These are phyloP conservation scores for Saitozyma sp. DNA, from an alignment of 768 basidiomycete genomes.

Conservation along the genomic window DNA sequence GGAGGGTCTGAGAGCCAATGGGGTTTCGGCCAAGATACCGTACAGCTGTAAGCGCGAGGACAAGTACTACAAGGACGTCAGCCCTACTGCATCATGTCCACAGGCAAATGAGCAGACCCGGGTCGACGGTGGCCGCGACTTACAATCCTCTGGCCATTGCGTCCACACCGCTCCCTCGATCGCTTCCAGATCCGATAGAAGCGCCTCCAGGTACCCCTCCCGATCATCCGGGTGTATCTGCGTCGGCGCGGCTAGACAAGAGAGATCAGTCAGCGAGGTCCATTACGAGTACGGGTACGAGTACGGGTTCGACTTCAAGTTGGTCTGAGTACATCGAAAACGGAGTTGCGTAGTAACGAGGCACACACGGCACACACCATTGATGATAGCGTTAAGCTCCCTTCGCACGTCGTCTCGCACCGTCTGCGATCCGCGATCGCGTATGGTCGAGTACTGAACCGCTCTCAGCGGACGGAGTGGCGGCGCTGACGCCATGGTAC, in stretches of 20 bases:
- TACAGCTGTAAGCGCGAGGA: conserved; percentile 67
- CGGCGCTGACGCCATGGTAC: too few relatives aligned
- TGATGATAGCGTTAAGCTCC: too few relatives aligned
- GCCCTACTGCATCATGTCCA: too few relatives aligned
- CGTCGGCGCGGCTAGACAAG: conserved; percentile 56
- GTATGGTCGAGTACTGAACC: too few relatives aligned
- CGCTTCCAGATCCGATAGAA: conserved; percentile 64
- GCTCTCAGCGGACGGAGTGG: too few relatives aligned
- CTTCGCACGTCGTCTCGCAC: too few relatives aligned
- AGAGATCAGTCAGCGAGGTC: background rate
- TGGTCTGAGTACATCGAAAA: too few relatives aligned
- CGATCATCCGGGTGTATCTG: conserved; percentile 59
- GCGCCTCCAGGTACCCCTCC: conserved; percentile 60
- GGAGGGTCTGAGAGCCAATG: conserved; percentile 62
- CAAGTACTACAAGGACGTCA: conserved; percentile 61
- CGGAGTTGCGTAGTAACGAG: too few relatives aligned
- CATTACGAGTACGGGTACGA: background rate
- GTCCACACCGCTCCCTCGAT: conserved; percentile 55
- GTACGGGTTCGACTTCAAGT: background rate
- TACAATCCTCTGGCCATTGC: conserved; percentile 62
- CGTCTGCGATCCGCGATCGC: too few relatives aligned
- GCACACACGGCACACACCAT: too few relatives aligned
- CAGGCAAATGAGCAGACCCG: too few relatives aligned
- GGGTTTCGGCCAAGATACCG: conserved; percentile 74
- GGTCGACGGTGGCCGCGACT: conserved; percentile 15